Base-by-base conservation (phyloP, 805 yeast genomes). In the Candida methanosorbosa region DNA sequence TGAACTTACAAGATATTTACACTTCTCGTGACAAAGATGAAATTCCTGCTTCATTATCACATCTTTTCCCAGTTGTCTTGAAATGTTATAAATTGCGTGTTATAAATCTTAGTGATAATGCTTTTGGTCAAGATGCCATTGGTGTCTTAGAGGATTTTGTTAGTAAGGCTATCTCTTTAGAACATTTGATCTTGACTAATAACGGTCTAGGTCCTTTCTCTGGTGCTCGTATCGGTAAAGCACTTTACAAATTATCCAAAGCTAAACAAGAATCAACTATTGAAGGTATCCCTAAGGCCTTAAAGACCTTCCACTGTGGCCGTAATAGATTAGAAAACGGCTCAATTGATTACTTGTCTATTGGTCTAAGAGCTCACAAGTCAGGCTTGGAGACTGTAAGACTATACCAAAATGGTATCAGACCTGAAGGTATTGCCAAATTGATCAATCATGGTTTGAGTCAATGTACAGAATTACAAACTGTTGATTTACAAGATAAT, bases 201-300 rank as follows among this genome's bases (percentile, higher is more conserved):
- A 92, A 92, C 57, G 99, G 99, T 37, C 81, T 92, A 77, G 99
- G 99, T 24, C 99, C 99, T 18, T 82, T 82, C 56, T 95, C 97
- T 1, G 98, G 99, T 49, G 81, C 90, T 38, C 75, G 95, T 56
- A 83, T 92, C 41, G 99, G 97, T 40, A 76, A 77, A 48, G 84
- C 95, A 4, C 71, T 92, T 31, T 84, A 67, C 61, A 69, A 72
- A 46, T 70, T 90, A 43, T 76, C 92, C 16, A 57, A 56, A 34
- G 79, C 78, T 38, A 87, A 87, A 60, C 56, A 64, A 43, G 57
- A 57, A 32, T 64, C 70, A 17, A 18, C 4, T 15, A 8, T 5
- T 4, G 35, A 44, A 18, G 36, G 37, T 3, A 17, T 34, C 2
- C 61, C 72, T 35, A 60, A 66, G 22, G 59, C 73, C 13, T 70